Percentiles rank a stretch among this genome's conserved stretches.
Conservation (phyloP, 192 early-diverging fungal genomes). For the Phlyctochytrium bullatum region DNA sequence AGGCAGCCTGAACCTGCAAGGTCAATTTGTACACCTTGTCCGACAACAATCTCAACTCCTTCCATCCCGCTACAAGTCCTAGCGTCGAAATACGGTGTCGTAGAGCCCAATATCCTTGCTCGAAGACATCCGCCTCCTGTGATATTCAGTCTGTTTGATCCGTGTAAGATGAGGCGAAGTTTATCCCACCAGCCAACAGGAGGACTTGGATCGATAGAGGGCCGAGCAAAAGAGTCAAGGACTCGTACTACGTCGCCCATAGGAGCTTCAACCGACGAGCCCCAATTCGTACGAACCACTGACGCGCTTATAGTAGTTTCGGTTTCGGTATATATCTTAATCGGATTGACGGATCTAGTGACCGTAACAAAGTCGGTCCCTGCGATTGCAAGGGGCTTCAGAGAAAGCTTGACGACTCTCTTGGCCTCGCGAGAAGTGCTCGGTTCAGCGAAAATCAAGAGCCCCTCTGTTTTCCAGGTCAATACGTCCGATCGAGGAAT, state of each 20-base stretch:
- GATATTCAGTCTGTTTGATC: conserved; percentile 33
- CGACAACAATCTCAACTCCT: conserved; percentile 40
- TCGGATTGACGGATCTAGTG: conserved; percentile 41
- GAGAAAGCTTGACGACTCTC: conserved; percentile 29
- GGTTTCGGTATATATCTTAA: conserved; percentile 45
- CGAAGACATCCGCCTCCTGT: conserved; percentile 42
- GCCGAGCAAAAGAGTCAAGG: conserved; percentile 50
- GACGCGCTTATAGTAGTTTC: conserved; percentile 28
- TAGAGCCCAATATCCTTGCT: conserved; percentile 42
- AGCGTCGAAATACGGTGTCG: conserved; percentile 45
- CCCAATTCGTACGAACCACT: conserved; percentile 23
- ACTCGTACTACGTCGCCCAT: conserved; percentile 13
- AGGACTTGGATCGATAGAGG: conserved; percentile 46
- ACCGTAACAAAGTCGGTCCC: conserved; percentile 20
- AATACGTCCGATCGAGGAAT: conserved; percentile 13
- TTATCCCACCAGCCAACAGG: conserved; percentile 63
- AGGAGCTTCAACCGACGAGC: conserved; percentile 12
- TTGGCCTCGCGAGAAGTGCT: conserved; percentile 26
- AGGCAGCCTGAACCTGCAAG: conserved; percentile 24
- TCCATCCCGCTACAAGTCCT: conserved; percentile 41
- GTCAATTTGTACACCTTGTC: conserved; percentile 37
- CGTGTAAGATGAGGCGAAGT: conserved; percentile 48
- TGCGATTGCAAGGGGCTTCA: conserved; percentile 21
- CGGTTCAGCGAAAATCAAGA: conserved; percentile 51
- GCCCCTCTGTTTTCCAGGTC: conserved; percentile 43